Percentiles rank a stretch among this genome's conserved stretches.
phyloP scores from a whole-genome alignment of 2,329 filamentous ascomycete species.

The Sphaerulina populicola region DNA sequence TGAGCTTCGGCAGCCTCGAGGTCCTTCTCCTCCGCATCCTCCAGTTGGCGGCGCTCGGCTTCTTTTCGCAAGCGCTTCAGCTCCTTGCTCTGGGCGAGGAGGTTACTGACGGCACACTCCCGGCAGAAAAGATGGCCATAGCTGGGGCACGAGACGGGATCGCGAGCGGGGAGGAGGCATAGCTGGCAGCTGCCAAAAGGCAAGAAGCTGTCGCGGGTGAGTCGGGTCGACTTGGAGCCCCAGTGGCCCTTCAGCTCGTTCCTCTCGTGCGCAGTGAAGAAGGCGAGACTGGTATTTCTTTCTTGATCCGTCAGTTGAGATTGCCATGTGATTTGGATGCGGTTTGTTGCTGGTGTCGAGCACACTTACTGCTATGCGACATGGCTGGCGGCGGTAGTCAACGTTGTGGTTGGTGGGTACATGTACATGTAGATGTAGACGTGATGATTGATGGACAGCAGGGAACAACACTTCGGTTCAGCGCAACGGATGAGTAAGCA shows the following conservation, averaged over 20 bases:
- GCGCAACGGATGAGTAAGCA: too few species aligned
- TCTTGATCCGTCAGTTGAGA: slow-evolving; percentile 34
- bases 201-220: slow-evolving; percentile 83
- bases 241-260: slow-evolving; percentile 71
- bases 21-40: slow-evolving; percentile 54
- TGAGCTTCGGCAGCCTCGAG: slow-evolving; percentile 61
- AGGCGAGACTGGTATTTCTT: slow-evolving; percentile 81
- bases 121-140: slow-evolving; percentile 89
- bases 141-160: slow-evolving; percentile 69
- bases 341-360: neutral
- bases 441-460: too few species aligned
- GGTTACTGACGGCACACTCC: slow-evolving; percentile 83
- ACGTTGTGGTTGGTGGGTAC: too few species aligned
- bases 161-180: slow-evolving; percentile 70
- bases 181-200: slow-evolving; percentile 82
- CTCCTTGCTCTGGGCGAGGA: slow-evolving; percentile 86
- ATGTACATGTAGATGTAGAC: too few species aligned
- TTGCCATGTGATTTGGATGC: neutral
- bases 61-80: slow-evolving; percentile 70
- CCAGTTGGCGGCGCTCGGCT: slow-evolving; percentile 49
- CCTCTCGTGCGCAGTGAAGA: slow-evolving; percentile 91
- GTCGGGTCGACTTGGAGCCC: slow-evolving; percentile 72
- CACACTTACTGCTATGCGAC: slow-evolving; percentile 8
- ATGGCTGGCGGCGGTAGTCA: neutral
- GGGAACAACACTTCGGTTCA: too few species aligned